Evolutionary conservation across 805 yeast genomes (phyloP).

Genomic region (Yamadazyma paraphyllophila): DNA sequence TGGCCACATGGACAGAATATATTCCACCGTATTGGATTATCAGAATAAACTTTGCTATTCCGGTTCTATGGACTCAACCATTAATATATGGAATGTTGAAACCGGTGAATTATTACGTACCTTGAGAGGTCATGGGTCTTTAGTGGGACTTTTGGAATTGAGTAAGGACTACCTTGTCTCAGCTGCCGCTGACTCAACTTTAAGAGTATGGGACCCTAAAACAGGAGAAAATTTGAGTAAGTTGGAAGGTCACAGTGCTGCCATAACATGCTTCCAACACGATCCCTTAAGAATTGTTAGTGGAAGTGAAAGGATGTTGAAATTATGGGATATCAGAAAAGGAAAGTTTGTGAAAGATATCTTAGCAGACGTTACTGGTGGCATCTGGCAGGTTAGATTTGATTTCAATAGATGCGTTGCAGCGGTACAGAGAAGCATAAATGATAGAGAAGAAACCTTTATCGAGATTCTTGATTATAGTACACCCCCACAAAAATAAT

Average conservation of each 20-base stretch:
- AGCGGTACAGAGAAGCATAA: constrained; percentile 66
- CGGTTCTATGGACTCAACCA: constrained; percentile 87
- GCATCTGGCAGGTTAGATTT: constrained; percentile 93
- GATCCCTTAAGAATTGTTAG: constrained; percentile 81
- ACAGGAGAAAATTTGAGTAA: constrained; percentile 64
- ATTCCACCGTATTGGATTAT: constrained; percentile 81
- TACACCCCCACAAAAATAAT: constrained; percentile 21
- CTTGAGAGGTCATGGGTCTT: constrained; percentile 82
- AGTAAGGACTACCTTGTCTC: constrained; percentile 77
- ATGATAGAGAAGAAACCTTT: constrained; percentile 61
- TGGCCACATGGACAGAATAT: constrained; percentile 87
- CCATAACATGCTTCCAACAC: constrained; percentile 92
- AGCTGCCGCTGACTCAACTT: constrained; percentile 93
- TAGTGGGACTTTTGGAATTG: constrained; percentile 84
- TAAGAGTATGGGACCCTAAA: constrained; percentile 90
- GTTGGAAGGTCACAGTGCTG: constrained; percentile 77
- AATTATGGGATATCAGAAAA: constrained; percentile 79
- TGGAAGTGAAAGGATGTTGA: constrained; percentile 85
- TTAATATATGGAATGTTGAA: constrained; percentile 84
- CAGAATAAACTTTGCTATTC: constrained; percentile 78
- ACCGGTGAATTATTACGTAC: constrained; percentile 69
- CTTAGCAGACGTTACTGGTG: constrained; percentile 70
- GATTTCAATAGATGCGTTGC: constrained; percentile 84
- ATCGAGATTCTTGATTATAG: constrained; percentile 87
- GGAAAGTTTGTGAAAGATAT: constrained; percentile 77